Base-by-base conservation (phyloP, 2,329 filamentous ascomycete genomes). In the Allantophomopsis cytisporea region DNA sequence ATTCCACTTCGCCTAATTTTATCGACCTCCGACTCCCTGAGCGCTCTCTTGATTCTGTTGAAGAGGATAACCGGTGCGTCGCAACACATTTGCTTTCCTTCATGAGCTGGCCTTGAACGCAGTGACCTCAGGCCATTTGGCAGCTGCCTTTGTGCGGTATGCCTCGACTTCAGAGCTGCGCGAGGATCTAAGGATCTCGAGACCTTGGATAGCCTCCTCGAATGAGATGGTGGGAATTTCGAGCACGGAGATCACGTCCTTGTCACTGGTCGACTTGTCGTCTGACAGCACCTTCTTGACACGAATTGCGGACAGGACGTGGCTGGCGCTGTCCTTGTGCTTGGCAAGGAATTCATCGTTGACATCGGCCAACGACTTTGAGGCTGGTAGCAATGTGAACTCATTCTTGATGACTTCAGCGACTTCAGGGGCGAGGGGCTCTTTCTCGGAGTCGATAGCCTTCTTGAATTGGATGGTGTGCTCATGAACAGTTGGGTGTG, bases 401-500 rank as follows among this genome's bases (percentile, higher is more conserved):
- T 79, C 76, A 2, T 73, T 61, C 43, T 80, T 76, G 48, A 94
- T 63, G 36, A 85, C 73, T 47, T 86, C 74, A 37, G 72, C 66
- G 15, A 82, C 72, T 58, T 83, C 73, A 16, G 73, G 58, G 1
- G 76, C 63, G 15, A 87, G 64, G n/a, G 78, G 70, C 36, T 69
- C 69, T 14, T 69, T 58, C 34, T 73, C 68, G 5, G 63, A 60
- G 46, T 71, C 68, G 37, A 83, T 59, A 28, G 72, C 65, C 48
- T 77, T 68, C 45, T 75, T 76, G 63, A 95, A 80, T 41, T 75
- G 72, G 34, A 80, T 64, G 21, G 72, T 67, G 56, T 91, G 84
- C 52, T 86, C 76, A 54, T 88, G 79, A n/a, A 89, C 71, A 46
- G 71, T 76, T 10, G 83, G 72, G 52, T 87, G 70, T 35, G 76